Percentiles rank a stretch among this genome's conserved stretches.
Conservation (phyloP, 2,329 filamentous ascomycete genomes). For the Clonostachys rosea region DNA sequence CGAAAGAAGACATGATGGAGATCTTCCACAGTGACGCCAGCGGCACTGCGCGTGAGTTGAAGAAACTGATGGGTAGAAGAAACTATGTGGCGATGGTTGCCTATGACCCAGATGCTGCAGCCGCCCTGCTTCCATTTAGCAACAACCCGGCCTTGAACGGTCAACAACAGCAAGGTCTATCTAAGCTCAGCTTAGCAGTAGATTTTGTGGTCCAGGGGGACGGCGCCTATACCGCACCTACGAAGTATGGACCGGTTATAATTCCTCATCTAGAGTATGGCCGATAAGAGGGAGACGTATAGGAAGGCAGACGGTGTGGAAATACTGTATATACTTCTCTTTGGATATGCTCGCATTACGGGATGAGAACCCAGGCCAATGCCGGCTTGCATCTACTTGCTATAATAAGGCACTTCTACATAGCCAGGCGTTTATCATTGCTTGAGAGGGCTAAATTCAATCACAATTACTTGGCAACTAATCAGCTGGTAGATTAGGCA, state of each 20-base stretch:
- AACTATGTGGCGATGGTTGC: slow-evolving; percentile 95
- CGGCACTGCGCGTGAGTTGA: slow-evolving; percentile 76
- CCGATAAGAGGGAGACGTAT: slow-evolving; percentile 28
- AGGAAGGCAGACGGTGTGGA: too few relatives aligned
- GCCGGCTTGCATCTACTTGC: too few relatives aligned
- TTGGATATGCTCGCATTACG: too few relatives aligned
- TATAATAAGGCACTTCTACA: too few relatives aligned
- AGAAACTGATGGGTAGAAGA: slow-evolving; percentile 86
- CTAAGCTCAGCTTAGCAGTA: slow-evolving; percentile 79
- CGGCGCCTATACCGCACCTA: slow-evolving; percentile 71
- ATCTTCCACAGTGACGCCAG: slow-evolving; percentile 94
- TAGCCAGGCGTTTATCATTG: too few relatives aligned
- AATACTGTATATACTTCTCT: too few relatives aligned
- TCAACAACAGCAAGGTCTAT: slow-evolving; percentile 38
- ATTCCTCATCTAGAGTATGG: slow-evolving; percentile 82
- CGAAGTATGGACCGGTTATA: slow-evolving; percentile 96
- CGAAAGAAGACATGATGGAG: slow-evolving; percentile 99
- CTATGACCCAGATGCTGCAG: slow-evolving; percentile 79
- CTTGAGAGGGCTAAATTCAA: too few relatives aligned
- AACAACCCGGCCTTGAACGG: slow-evolving; percentile 26
- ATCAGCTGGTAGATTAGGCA: too few relatives aligned
- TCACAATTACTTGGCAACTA: too few relatives aligned
- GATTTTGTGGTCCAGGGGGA: slow-evolving; percentile 98
- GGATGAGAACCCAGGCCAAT: too few relatives aligned
- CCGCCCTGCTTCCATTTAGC: slow-evolving; percentile 27